Evolutionary conservation across 176 grass and related monocot species (phyloP).

Genomic region (Rhynchospora breviuscula): DNA sequence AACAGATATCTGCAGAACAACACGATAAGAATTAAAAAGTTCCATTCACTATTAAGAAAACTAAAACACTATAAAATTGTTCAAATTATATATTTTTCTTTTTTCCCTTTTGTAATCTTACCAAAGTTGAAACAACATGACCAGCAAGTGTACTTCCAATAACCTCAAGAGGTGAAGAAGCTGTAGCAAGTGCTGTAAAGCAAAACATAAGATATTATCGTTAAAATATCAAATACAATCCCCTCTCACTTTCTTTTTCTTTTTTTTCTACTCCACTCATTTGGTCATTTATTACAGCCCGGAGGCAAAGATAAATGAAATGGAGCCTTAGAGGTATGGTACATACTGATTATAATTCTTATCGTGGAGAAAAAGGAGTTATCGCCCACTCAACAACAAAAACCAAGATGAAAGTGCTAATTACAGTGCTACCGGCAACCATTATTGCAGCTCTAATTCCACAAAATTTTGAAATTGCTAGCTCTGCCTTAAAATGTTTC

Average conservation of each 20-base stretch:
- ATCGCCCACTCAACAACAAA: constrained; percentile 97
- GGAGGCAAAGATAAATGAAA: background rate
- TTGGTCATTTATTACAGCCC: background rate
- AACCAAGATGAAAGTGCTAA: constrained; percentile 95
- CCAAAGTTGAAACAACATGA: constrained; percentile 87
- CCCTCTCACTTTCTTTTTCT: background rate
- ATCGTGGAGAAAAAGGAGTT: constrained; percentile 99
- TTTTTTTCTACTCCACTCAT: background rate
- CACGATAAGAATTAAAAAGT: background rate
- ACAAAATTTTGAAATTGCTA: constrained; percentile 93
- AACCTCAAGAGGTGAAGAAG: constrained; percentile 92
- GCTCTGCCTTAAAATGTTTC: too few species aligned
- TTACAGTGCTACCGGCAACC: constrained; percentile 62
- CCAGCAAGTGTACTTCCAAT: constrained; percentile 80
- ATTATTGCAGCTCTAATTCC: constrained; percentile 85
- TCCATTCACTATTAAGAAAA: background rate
- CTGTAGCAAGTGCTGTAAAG: constrained; percentile 73
- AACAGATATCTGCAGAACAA: constrained; percentile 62
- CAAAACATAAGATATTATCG: background rate
- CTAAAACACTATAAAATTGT: background rate
- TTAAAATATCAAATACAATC: background rate
- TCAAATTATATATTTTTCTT: background rate
- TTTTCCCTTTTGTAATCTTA: constrained; percentile 32
- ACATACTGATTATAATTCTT: background rate
- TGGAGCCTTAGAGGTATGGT: background rate